These are phyloP conservation scores for Boletus rubropictus DNA, from an alignment of 768 basidiomycete species.

Conservation along the genomic window DNA sequence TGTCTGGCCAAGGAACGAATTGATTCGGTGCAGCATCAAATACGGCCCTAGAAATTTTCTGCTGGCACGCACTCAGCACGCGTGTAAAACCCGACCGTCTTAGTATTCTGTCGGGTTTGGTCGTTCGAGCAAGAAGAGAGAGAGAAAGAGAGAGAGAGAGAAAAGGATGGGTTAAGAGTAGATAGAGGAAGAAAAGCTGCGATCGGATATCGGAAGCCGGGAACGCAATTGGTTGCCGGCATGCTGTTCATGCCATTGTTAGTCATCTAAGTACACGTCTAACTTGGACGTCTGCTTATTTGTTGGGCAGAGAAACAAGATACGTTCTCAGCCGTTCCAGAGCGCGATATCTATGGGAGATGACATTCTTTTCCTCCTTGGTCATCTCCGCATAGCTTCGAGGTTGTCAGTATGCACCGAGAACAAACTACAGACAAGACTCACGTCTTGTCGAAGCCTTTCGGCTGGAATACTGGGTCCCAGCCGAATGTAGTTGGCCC, in stretches of 20 bases:
- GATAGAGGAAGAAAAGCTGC: constrained; percentile 2
- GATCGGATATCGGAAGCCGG: constrained; percentile 18
- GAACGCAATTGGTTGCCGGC: constrained; percentile 9
- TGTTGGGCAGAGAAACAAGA: constrained; percentile 22
- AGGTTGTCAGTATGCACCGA: not conserved
- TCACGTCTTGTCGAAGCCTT: constrained; percentile 72
- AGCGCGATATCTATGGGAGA: constrained; percentile 63
- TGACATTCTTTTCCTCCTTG: constrained; percentile 52
- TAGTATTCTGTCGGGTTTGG: not conserved
- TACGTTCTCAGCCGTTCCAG: constrained; percentile 49
- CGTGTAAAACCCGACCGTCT: not conserved
- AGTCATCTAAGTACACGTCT: constrained; percentile 1
- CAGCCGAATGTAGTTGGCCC: constrained; percentile 82
- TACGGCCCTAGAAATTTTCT: not conserved
- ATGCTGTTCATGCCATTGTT: no score
- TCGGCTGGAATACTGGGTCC: constrained; percentile 83
- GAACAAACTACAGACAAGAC: constrained; percentile 14
- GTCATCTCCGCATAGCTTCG: constrained; percentile 65
- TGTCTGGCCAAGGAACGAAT: not conserved
- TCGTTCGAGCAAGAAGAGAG: not conserved
- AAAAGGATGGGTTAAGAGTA: not conserved
- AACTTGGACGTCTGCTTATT: not conserved
- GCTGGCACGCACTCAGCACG: not conserved
- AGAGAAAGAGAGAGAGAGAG: not conserved
- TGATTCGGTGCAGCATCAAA: constrained; percentile 1